Evolutionary conservation across 139 green algal genomes (phyloP).

Genomic region (Ettlia oleoabundans): DNA sequence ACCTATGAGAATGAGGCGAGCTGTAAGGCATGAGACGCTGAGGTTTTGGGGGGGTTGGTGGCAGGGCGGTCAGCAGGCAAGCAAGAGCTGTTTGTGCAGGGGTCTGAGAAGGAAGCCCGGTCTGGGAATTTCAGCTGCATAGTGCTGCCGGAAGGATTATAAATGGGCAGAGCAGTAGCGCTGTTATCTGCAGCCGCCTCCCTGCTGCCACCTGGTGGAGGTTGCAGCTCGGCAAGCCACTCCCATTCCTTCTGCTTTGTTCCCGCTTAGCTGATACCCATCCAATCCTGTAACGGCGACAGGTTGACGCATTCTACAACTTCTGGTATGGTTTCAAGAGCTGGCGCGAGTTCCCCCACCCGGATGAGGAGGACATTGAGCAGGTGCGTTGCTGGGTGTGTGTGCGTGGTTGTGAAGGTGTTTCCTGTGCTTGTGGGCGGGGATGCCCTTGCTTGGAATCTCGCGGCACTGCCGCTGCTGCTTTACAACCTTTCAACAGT

Average conservation of each 20-base stretch:
- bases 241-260: not conserved
- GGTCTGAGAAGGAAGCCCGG: no score
- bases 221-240: no score
- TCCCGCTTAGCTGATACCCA: not conserved
- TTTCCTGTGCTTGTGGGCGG: not conserved
- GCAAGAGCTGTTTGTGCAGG: no score
- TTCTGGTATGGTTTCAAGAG: slow-evolving; percentile 95
- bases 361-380: slow-evolving; percentile 95
- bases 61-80: no score
- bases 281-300: not conserved
- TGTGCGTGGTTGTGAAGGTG: no score
- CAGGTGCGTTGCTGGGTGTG: no score
- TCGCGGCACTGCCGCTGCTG: not conserved
- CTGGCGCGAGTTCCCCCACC: slow-evolving; percentile 97
- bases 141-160: not conserved
- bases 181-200: no score
- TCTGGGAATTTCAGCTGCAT: no score
- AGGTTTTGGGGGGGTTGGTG: no score
- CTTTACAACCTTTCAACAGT: not conserved
- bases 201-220: no score
- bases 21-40: no score
- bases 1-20: not conserved
- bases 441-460: not conserved
- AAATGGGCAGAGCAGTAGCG: no score
- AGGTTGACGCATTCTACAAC: slow-evolving; percentile 92